Percentiles rank a stretch among this genome's conserved stretches.
Evolutionary conservation across 768 basidiomycete species (phyloP).

Genomic region (Vishniacozyma victoriae): DNA sequence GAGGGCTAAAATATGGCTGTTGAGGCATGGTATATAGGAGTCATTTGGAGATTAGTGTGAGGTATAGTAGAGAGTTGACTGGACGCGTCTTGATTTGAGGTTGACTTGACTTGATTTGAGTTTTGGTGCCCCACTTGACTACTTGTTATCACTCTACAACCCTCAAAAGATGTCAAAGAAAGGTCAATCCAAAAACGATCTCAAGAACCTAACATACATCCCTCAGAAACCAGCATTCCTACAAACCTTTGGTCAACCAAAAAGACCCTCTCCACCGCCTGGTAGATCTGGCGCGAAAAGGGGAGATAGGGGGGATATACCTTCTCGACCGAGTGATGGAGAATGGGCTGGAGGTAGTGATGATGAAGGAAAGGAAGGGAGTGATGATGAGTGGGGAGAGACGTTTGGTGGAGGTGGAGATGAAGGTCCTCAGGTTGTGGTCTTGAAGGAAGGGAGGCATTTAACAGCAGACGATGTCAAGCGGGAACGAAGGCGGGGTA

Average conservation of each 20-base stretch:
- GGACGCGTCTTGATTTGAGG: too few species aligned
- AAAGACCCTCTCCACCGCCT: constrained; percentile 2
- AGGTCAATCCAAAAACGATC: constrained; percentile 11
- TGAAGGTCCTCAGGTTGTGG: constrained; percentile 83
- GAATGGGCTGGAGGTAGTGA: constrained; percentile 41
- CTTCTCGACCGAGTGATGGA: constrained; percentile 38
- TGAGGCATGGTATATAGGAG: too few species aligned
- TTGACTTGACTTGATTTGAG: too few species aligned
- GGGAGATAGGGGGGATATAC: constrained; percentile 27
- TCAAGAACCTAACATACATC: constrained; percentile 11
- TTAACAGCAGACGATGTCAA: constrained; percentile 70
- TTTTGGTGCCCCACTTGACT: too few species aligned
- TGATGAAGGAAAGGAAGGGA: constrained; percentile 42
- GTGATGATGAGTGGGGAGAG: constrained; percentile 60
- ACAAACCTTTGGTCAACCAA: constrained; percentile 15
- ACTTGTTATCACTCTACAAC: neutral
- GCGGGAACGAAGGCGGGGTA: constrained; percentile 50
- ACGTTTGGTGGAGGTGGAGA: constrained; percentile 52
- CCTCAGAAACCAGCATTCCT: constrained; percentile 15
- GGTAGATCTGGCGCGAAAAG: neutral
- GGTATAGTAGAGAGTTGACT: too few species aligned
- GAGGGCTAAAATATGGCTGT: too few species aligned
- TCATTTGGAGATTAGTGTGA: too few species aligned
- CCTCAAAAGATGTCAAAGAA: constrained; percentile 4
- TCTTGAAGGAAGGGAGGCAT: constrained; percentile 82